phyloP scores from a whole-genome alignment of 1,284 basidiomycete genomes.

The Trichosporon asahii region DNA sequence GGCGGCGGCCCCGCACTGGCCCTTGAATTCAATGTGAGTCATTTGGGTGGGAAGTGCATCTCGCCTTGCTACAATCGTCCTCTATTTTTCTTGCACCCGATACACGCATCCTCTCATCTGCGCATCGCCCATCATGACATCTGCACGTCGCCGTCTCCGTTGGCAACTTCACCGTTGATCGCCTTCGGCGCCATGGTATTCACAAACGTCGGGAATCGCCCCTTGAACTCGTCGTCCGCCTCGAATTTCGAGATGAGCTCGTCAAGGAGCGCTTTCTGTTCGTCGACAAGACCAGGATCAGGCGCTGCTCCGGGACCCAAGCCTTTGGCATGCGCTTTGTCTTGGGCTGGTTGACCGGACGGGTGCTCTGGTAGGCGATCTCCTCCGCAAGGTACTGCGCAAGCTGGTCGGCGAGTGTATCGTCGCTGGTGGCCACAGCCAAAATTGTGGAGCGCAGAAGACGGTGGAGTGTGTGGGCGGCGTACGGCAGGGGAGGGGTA shows the following conservation, averaged over 20 bases:
- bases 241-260: slow-evolving; percentile 1
- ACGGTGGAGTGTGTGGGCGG: slow-evolving; percentile 16
- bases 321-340: background rate
- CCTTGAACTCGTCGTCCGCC: slow-evolving; percentile 1
- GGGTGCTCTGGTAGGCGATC: slow-evolving; percentile 25
- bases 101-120: background rate
- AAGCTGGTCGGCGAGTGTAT: slow-evolving; percentile 16
- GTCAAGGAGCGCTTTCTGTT: background rate
- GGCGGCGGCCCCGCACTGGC: background rate
- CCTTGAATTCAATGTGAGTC: background rate
- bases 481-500: slow-evolving; percentile 18
- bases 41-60: background rate
- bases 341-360: slow-evolving; percentile 7
- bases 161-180: background rate
- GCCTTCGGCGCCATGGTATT: background rate
- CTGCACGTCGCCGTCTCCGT: background rate
- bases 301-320: background rate
- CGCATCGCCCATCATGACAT: background rate
- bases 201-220: background rate
- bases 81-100: background rate
- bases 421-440: slow-evolving; percentile 6
- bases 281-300: background rate
- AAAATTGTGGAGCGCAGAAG: slow-evolving; percentile 17
- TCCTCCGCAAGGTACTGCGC: slow-evolving; percentile 30
- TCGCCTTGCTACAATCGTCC: background rate